A percentile compares a stretch with the other conserved stretches of the same genome.
These are phyloP conservation scores for Mortierella sp. DNA, from an alignment of 371 early-diverging fungal genomes.

Conservation along the genomic window DNA sequence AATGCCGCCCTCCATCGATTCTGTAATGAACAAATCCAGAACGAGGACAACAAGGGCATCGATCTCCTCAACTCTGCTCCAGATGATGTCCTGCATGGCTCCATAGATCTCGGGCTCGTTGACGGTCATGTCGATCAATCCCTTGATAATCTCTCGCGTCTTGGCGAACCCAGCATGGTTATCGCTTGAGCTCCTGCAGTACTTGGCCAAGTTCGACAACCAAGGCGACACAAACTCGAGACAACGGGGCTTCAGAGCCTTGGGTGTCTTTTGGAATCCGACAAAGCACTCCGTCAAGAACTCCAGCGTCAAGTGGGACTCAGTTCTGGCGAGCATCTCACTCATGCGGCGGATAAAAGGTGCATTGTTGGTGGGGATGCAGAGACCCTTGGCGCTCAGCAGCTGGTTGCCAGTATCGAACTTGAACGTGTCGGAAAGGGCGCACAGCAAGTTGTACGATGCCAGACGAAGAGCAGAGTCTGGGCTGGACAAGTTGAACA, in stretches of 20 bases:
- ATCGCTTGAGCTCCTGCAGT: conserved; percentile 67
- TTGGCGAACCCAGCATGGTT: conserved; percentile 68
- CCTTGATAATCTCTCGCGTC: conserved; percentile 80
- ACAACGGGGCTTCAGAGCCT: conserved; percentile 82
- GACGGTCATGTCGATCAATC: conserved; percentile 87
- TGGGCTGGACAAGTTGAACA: conserved; percentile 88
- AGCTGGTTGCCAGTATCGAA: conserved; percentile 89
- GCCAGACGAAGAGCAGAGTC: conserved; percentile 86
- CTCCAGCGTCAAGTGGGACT: conserved; percentile 87
- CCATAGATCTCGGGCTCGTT: conserved; percentile 90
- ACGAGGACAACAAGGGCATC: conserved; percentile 86
- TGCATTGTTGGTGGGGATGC: conserved; percentile 91
- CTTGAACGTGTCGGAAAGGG: conserved; percentile 86
- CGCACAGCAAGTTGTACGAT: conserved; percentile 89
- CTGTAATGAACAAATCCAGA: conserved; percentile 85
- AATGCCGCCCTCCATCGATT: conserved; percentile 85
- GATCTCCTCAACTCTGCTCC: conserved; percentile 84
- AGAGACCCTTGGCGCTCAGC: conserved; percentile 86
- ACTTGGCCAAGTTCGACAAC: conserved; percentile 83
- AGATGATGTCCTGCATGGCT: conserved; percentile 87
- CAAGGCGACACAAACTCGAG: conserved; percentile 94
- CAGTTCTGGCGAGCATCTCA: conserved; percentile 81
- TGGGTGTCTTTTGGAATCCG: conserved; percentile 86
- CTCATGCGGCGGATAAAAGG: conserved; percentile 86
- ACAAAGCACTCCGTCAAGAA: conserved; percentile 90